Conservation (phyloP, 1,139 yeast genomes). For the Protomyces pachydermus region DNA sequence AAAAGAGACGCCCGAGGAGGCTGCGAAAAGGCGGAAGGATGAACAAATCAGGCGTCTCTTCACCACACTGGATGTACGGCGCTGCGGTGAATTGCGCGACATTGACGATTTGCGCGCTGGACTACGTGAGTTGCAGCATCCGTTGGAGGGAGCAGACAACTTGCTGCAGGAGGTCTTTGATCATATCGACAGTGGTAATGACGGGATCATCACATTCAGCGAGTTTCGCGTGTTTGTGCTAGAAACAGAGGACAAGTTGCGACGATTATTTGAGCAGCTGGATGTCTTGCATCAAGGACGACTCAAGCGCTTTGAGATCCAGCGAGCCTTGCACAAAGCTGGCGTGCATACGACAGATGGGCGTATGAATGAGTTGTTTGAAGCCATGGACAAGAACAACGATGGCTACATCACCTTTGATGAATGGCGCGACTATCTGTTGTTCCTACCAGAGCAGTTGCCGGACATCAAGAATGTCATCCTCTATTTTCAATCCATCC, state of each 20-base stretch:
- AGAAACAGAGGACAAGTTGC: conserved; percentile 64
- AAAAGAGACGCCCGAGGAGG: not conserved
- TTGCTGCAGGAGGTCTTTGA: conserved; percentile 53
- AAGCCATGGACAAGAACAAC: conserved; percentile 54
- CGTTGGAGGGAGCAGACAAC: conserved; percentile 60
- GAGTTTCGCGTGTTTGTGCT: conserved; percentile 60
- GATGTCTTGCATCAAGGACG: conserved; percentile 76
- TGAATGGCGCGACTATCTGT: conserved; percentile 75
- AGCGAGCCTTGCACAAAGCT: conserved; percentile 54
- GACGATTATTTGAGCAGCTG: conserved; percentile 60
- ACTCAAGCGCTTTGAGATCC: conserved; percentile 61
- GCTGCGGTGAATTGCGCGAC: conserved; percentile 32
- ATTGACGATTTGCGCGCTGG: conserved; percentile 35
- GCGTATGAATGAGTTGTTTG: conserved; percentile 45
- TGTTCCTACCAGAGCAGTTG: conserved; percentile 68
- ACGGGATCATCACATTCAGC: conserved; percentile 43
- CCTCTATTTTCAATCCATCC: conserved; percentile 71
- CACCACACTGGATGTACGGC: conserved; percentile 32
- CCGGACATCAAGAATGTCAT: conserved; percentile 66
- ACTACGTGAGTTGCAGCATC: conserved; percentile 35
- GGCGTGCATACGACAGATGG: conserved; percentile 18
- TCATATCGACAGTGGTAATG: conserved; percentile 52
- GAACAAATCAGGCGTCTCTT: conserved; percentile 42
- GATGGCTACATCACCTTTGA: conserved; percentile 75
- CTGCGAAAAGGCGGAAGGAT: conserved; percentile 29